These are phyloP conservation scores for Knufia fluminis DNA, from an alignment of 2,329 filamentous ascomycete species.

Conservation along the genomic window DNA sequence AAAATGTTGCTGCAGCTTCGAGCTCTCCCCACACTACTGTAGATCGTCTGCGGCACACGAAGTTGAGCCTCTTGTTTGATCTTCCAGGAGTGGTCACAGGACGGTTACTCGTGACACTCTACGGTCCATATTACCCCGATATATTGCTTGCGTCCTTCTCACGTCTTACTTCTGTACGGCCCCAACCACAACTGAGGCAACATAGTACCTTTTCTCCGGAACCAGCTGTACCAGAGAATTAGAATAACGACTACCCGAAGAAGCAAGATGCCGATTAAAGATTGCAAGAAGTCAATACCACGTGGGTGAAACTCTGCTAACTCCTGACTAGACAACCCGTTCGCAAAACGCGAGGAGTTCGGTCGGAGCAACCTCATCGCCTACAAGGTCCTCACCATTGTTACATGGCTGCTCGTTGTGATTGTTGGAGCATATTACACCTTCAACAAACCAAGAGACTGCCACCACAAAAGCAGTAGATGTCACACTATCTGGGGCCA, in stretches of 20 bases:
- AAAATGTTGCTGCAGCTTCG: too few relatives aligned
- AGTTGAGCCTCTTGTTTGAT: too few relatives aligned
- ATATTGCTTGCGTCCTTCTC: too few relatives aligned
- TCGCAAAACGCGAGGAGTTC: conserved; percentile 60
- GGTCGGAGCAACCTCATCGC: conserved; percentile 51
- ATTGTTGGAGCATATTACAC: conserved; percentile 67
- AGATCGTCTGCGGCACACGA: too few relatives aligned
- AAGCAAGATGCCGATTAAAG: conserved; percentile 8
- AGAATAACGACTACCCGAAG: too few relatives aligned
- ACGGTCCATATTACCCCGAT: background rate
- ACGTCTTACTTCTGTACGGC: too few relatives aligned
- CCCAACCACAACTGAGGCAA: too few relatives aligned
- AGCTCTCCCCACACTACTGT: too few relatives aligned
- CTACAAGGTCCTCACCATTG: conserved; percentile 66
- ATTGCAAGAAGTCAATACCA: conserved; percentile 12
- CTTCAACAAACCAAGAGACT: conserved; percentile 54
- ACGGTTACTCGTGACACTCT: conserved; percentile 4
- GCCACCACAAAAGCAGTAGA: conserved; percentile 40
- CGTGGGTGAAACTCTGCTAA: conserved; percentile 9
- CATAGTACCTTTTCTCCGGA: too few relatives aligned
- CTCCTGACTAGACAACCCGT: conserved; percentile 57
- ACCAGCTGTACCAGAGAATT: too few relatives aligned
- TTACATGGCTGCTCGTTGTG: conserved; percentile 67
- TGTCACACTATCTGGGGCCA: conserved; percentile 65
- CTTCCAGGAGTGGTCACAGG: conserved; percentile 8